phyloP scores from a whole-genome alignment of 1,284 basidiomycete species.

The Cryptococcus maquisensis region DNA sequence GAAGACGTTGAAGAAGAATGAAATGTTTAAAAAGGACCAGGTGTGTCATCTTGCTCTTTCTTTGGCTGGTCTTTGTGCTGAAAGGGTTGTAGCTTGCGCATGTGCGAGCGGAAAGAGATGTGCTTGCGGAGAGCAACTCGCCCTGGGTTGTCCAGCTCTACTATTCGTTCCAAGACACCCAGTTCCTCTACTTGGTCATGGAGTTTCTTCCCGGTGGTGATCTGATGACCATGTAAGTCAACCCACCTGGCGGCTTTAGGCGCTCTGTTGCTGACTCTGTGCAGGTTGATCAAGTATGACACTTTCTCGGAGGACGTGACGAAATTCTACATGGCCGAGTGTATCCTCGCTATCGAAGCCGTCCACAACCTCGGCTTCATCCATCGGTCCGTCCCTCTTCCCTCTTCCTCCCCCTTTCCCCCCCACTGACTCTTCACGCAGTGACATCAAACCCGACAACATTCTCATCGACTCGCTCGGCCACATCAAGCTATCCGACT shows the following conservation, averaged over 20 bases:
- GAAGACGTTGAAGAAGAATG: constrained; percentile 96
- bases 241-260: neutral
- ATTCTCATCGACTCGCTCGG: constrained; percentile 92
- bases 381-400: constrained; percentile 65
- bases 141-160: constrained; percentile 96
- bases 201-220: constrained; percentile 98
- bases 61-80: neutral
- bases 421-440: constrained; percentile 41
- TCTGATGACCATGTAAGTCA: constrained; percentile 65
- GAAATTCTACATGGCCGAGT: constrained; percentile 98
- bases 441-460: constrained; percentile 96
- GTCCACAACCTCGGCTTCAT: constrained; percentile 99
- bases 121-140: constrained; percentile 94
- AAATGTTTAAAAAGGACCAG: constrained; percentile 99
- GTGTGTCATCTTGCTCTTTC: constrained; percentile 52
- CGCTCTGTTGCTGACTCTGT: constrained; percentile 4
- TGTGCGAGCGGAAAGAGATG: constrained; percentile 96
- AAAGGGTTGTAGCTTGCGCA: constrained; percentile 70
- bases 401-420: neutral
- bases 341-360: constrained; percentile 94
- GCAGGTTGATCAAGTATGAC: constrained; percentile 99
- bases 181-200: constrained; percentile 97
- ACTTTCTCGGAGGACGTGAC: constrained; percentile 98
- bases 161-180: constrained; percentile 96
- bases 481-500: constrained; percentile 93